These are phyloP conservation scores for Monosporozyma aquatica DNA, from an alignment of 805 yeast species.

Conservation along the genomic window DNA sequence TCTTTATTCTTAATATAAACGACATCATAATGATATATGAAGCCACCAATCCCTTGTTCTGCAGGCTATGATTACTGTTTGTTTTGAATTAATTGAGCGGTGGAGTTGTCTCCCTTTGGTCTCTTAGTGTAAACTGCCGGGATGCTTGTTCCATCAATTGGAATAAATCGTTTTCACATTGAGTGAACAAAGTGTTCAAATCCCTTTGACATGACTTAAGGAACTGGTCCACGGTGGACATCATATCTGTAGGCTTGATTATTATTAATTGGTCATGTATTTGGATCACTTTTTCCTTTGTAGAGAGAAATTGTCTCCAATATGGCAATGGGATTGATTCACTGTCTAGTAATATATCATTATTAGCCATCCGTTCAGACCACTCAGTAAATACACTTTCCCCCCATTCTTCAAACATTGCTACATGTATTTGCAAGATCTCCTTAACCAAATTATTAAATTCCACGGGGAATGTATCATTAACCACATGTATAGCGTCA, in stretches of 20 bases:
- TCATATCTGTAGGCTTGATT: background rate
- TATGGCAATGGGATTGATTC: conserved; percentile 33
- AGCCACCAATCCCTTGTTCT: no score
- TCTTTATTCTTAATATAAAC: no score
- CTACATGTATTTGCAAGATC: background rate
- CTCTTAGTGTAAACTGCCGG: background rate
- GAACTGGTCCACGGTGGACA: background rate
- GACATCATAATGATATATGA: no score
- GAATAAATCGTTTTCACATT: no score
- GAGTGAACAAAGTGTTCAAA: background rate
- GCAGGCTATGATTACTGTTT: no score
- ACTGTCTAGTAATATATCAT: conserved; percentile 25
- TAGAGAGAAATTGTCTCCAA: conserved; percentile 50
- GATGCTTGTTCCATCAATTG: background rate
- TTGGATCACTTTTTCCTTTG: conserved; percentile 44
- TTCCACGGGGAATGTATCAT: background rate
- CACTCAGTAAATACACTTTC: conserved; percentile 58
- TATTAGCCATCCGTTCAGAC: conserved; percentile 45
- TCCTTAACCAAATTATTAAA: background rate
- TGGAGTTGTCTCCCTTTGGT: background rate
- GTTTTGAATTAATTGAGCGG: no score
- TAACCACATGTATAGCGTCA: background rate
- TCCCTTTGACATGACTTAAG: background rate
- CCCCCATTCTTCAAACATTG: conserved; percentile 63
- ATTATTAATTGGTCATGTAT: background rate